Percentiles rank a stretch among this genome's conserved stretches.
Conservation (phyloP, 352 stramenopile species). For the Globisporangium nodosum region DNA sequence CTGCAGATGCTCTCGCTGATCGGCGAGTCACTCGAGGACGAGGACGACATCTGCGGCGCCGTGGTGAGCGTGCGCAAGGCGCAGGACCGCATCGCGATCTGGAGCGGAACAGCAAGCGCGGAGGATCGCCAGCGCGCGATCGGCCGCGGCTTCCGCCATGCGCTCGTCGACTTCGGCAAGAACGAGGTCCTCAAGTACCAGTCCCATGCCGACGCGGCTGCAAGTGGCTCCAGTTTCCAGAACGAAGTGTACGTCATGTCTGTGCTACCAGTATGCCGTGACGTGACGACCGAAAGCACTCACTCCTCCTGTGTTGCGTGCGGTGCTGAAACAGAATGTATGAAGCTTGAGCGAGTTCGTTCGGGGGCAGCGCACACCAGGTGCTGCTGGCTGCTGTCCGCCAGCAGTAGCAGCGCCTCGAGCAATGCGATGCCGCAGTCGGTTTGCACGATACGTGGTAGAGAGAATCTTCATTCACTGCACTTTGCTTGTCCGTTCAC, state of each 20-base stretch:
- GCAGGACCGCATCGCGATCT: slow-evolving; percentile 95
- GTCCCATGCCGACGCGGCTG: slow-evolving; percentile 80
- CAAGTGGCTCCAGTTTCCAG: slow-evolving; percentile 87
- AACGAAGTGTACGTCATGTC: slow-evolving; percentile 78
- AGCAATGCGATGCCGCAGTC: neutral
- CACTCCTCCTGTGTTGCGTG: neutral
- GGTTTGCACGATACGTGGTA: slow-evolving; percentile 10
- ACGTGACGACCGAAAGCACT: neutral
- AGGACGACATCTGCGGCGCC: slow-evolving; percentile 92
- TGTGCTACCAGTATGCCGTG: neutral
- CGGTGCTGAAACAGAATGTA: slow-evolving; percentile 56
- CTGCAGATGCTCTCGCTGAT: slow-evolving; percentile 92
- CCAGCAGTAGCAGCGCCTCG: neutral
- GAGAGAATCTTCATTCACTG: slow-evolving; percentile 16
- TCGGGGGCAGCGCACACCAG: neutral
- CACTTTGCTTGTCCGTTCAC: neutral
- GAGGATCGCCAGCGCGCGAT: slow-evolving; percentile 77
- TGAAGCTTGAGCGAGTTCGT: slow-evolving; percentile 48
- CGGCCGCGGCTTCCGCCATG: slow-evolving; percentile 72
- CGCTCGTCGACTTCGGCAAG: slow-evolving; percentile 80
- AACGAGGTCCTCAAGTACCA: slow-evolving; percentile 88
- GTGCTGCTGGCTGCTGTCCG: neutral
- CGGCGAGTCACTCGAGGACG: slow-evolving; percentile 93
- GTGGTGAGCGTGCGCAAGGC: slow-evolving; percentile 94
- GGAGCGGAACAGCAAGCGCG: slow-evolving; percentile 81